These are phyloP conservation scores for Globisporangium alternatum DNA, from an alignment of 352 stramenopile genomes.

Conservation along the genomic window DNA sequence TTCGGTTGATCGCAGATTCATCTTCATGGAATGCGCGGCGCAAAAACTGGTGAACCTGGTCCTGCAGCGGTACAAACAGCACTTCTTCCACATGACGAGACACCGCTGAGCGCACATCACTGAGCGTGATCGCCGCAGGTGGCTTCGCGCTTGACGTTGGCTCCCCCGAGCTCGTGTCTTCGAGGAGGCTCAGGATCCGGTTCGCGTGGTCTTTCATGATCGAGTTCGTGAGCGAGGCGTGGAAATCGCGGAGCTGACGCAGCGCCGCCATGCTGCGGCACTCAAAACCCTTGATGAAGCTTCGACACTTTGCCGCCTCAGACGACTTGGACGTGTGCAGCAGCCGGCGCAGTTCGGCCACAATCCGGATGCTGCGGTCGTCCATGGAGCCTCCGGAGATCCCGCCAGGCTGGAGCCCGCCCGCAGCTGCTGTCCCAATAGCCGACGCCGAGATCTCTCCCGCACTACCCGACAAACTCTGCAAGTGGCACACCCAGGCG, in stretches of 20 bases:
- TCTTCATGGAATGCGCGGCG: slow-evolving; percentile 70
- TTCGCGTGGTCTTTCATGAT: slow-evolving; percentile 64
- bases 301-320: slow-evolving; percentile 65
- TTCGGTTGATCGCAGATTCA: slow-evolving; percentile 76
- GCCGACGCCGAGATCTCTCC: slow-evolving; percentile 35
- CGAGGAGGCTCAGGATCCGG: slow-evolving; percentile 58
- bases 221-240: slow-evolving; percentile 48
- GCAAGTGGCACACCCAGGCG: slow-evolving; percentile 80
- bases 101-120: slow-evolving; percentile 54
- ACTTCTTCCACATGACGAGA: slow-evolving; percentile 83
- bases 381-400: slow-evolving; percentile 38
- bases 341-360: slow-evolving; percentile 71
- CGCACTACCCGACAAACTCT: slow-evolving; percentile 56
- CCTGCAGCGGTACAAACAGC: slow-evolving; percentile 63
- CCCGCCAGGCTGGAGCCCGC: slow-evolving; percentile 33
- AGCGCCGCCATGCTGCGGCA: slow-evolving; percentile 37
- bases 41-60: slow-evolving; percentile 54
- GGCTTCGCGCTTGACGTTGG: slow-evolving; percentile 19
- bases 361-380: slow-evolving; percentile 74
- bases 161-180: slow-evolving; percentile 35
- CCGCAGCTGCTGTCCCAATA: slow-evolving; percentile 33
- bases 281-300: slow-evolving; percentile 62
- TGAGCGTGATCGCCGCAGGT: slow-evolving; percentile 38
- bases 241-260: slow-evolving; percentile 61
- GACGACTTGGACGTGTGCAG: slow-evolving; percentile 78